Conservation (phyloP, 2,329 filamentous ascomycete species). For the Aspergillus neoniger region DNA sequence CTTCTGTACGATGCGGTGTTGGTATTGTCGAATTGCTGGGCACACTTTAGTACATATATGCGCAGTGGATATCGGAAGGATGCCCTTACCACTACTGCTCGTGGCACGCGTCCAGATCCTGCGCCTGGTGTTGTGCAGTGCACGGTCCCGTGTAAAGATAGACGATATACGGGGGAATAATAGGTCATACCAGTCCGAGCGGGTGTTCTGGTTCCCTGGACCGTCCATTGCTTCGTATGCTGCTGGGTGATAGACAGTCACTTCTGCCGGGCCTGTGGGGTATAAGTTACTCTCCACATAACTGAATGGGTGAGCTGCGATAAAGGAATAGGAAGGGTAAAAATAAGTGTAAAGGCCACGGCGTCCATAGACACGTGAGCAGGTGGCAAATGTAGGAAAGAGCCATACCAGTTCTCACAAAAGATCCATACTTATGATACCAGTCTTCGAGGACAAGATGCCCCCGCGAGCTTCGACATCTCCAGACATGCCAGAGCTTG, state of each 20-base stretch:
- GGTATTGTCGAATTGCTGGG: slow-evolving; percentile 43
- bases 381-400: too few relatives aligned
- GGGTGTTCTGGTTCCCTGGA: slow-evolving; percentile 40
- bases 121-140: slow-evolving; percentile 41
- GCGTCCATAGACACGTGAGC: too few relatives aligned
- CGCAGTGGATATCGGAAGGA: not conserved
- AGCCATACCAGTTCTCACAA: slow-evolving; percentile 34
- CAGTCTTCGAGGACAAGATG: slow-evolving; percentile 24
- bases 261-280: slow-evolving; percentile 24
- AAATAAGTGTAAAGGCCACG: too few relatives aligned
- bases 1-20: slow-evolving; percentile 38
- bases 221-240: slow-evolving; percentile 44
- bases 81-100: slow-evolving; percentile 30
- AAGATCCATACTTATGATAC: slow-evolving; percentile 39
- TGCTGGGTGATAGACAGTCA: slow-evolving; percentile 41
- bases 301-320: too few relatives aligned
- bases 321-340: too few relatives aligned
- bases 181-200: slow-evolving; percentile 45
- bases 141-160: slow-evolving; percentile 31
- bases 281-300: too few relatives aligned
- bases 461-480: not conserved
- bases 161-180: slow-evolving; percentile 41
- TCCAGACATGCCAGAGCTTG: slow-evolving; percentile 25
- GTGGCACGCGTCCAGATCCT: slow-evolving; percentile 47
- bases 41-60: slow-evolving; percentile 1